Conservation (phyloP, 2,329 filamentous ascomycete genomes). For the Nemania sp. region DNA sequence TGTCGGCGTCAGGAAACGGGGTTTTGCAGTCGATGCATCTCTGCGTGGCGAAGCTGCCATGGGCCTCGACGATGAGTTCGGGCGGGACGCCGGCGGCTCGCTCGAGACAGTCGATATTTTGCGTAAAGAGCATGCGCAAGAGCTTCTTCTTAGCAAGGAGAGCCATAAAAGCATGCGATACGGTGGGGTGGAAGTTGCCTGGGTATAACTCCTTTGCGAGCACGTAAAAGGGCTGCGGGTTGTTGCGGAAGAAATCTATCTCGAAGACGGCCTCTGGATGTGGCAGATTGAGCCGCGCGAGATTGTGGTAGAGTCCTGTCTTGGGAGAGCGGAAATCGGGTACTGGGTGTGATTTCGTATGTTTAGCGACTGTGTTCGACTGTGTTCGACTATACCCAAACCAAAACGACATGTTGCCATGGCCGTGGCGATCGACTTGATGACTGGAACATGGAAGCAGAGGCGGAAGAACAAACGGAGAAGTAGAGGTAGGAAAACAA, state of each 20-base stretch:
- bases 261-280: slow-evolving; percentile 95
- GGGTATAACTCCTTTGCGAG: slow-evolving; percentile 93
- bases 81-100: slow-evolving; percentile 84
- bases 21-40: slow-evolving; percentile 89
- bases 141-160: slow-evolving; percentile 83
- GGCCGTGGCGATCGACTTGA: neutral
- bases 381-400: no score
- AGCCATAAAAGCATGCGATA: slow-evolving; percentile 89
- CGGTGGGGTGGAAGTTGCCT: slow-evolving; percentile 86
- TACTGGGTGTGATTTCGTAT: slow-evolving; percentile 61
- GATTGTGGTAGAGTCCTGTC: slow-evolving; percentile 93
- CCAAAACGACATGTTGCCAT: neutral
- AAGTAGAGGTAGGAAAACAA: neutral
- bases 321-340: slow-evolving; percentile 95
- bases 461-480: no score
- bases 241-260: slow-evolving; percentile 85
- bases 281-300: slow-evolving; percentile 85
- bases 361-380: slow-evolving; percentile 7
- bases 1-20: slow-evolving; percentile 77
- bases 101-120: slow-evolving; percentile 98
- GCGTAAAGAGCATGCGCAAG: slow-evolving; percentile 89
- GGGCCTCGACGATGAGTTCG: slow-evolving; percentile 89
- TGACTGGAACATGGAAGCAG: neutral
- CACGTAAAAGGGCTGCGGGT: slow-evolving; percentile 91
- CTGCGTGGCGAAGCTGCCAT: slow-evolving; percentile 93